Evolutionary conservation across 345 rosid genomes (phyloP), one percentile per base, ranked within the genome.

Genomic region (Eucalyptus polybractea): DNA sequence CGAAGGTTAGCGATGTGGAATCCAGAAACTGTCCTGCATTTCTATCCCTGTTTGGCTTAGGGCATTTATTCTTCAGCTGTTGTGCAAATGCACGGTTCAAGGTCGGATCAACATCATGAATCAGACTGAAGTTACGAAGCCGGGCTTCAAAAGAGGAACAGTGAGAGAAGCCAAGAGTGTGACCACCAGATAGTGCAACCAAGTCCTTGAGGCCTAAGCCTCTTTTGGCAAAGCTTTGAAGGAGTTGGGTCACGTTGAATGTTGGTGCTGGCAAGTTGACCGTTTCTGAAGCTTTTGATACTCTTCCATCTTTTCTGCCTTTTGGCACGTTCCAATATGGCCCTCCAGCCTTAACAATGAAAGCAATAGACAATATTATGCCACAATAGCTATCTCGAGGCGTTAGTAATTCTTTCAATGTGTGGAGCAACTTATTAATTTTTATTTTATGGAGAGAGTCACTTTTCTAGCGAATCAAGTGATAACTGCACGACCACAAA

Each of bases 101-200:
- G 6, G 91, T 94, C 2, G 98, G 97, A 91, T 97, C 99, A 53
- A 91, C 87, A 50, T 95, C 94, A 45, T 95, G 95, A 51, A 92
- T 21, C 29, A 93, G 89, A 88, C 93, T 94, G 88, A 97, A 97
- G 88, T 94, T 95, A 87, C 80, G 94, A 88, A 97, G 92, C 87
- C 98, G 93, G 21, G 93, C 50, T 92, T 94, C 91, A 45, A 96
- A 96, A 10, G 99, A 97, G 86, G 99, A 95, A 81, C 98, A 97
- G 80, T 96, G 99, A 4, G 98, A 95, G 91, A 96, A 95, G 22
- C 98, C 98, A 50, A 96, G 24, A 8, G 97, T 95, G 92, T 95
- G 98, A 50, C 96, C 97, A 4, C 99, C 98, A 1, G 99, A 97
- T 44, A 96, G 93, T 50, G 96, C 96, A 72, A 96, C 99, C 94